Base-by-base conservation (phyloP, 164 flowering plant genomes). In the Annona squamosa region DNA sequence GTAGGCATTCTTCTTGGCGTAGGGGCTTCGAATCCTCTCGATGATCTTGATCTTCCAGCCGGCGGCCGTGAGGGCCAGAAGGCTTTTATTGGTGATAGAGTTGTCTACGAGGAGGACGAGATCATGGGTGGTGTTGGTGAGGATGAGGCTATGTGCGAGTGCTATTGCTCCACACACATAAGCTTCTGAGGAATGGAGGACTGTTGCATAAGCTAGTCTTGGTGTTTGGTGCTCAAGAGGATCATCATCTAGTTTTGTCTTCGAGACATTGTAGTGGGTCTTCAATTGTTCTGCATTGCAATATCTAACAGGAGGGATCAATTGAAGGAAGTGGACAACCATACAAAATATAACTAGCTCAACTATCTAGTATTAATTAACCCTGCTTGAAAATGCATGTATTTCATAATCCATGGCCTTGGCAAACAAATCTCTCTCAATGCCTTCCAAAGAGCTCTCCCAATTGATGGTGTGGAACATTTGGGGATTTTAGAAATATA, bases 141-240 rank as follows among this genome's bases (percentile, higher is more conserved):
- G 87, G 13, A 74, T 71, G 63, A 94, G 81, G 93, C 97, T 94
- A 65, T 88, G 97, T 3, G 97, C 98, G 46, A 91, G 74, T 18
- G 88, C 89, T 63, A 92, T 89, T 64, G 94, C 95, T 1, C 94
- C 97, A 71, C 97, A 92, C 0, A 90, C 92, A 71, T 94, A 92
- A 3, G 80, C 79, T 73, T 92, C 93, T 12, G 93, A 88, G 1
- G 97, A 90, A 71, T 92, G 98, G 44, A 91, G 91, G 4, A 92
- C 68, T 5, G 98, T 92, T 6, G 79, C 97, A 75, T 91, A 92
- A 65, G 98, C 97, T 70, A 82, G 86, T 71, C 79, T 85, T n/a
- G 72, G 59, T 26, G 0, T 26, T 26, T 26, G 37, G 4, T 72
- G 72, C 42, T 76, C 41, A 42, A 59, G 63, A 10, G 75, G 68